These are phyloP conservation scores for Talaromyces borbonicus DNA, from an alignment of 495 filamentous ascomycete genomes.

Conservation along the genomic window DNA sequence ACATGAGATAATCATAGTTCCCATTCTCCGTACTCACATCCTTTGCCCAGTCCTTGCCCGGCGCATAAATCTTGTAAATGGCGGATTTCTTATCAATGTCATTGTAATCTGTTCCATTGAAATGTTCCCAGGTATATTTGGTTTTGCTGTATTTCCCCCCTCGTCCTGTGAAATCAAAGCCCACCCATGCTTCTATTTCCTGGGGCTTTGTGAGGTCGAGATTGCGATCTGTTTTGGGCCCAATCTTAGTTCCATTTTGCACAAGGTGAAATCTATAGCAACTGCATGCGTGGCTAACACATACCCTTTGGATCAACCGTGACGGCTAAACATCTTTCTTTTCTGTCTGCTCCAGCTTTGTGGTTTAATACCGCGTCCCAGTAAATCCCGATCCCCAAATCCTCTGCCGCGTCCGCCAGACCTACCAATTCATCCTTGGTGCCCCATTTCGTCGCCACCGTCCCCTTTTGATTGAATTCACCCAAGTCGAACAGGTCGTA, in stretches of 20 bases:
- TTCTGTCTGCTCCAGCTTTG: slow-evolving; percentile 58
- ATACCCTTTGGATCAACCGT: slow-evolving; percentile 49
- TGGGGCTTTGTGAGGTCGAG: slow-evolving; percentile 45
- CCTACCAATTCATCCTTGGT: slow-evolving; percentile 50
- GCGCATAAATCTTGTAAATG: slow-evolving; percentile 59
- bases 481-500: slow-evolving; percentile 71
- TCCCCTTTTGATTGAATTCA: slow-evolving; percentile 66
- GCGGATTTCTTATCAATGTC: slow-evolving; percentile 44
- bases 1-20: slow-evolving; percentile 66
- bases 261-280: too few relatives aligned
- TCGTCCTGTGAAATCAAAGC: slow-evolving; percentile 55
- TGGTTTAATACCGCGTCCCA: slow-evolving; percentile 75
- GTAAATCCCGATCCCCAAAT: slow-evolving; percentile 48
- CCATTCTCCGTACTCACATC: slow-evolving; percentile 58
- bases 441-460: slow-evolving; percentile 62
- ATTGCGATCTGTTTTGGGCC: slow-evolving; percentile 36
- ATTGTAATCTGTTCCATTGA: slow-evolving; percentile 62
- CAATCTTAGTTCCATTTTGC: too few relatives aligned
- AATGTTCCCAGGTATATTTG: slow-evolving; percentile 63
- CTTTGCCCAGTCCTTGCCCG: slow-evolving; percentile 53
- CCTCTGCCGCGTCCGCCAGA: slow-evolving; percentile 38
- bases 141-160: slow-evolving; percentile 46
- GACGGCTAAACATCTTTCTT: slow-evolving; percentile 48
- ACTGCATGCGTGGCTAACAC: not conserved
- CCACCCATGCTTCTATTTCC: slow-evolving; percentile 59